Base-by-base conservation (phyloP, 768 basidiomycete species). In the Russula abietina region DNA sequence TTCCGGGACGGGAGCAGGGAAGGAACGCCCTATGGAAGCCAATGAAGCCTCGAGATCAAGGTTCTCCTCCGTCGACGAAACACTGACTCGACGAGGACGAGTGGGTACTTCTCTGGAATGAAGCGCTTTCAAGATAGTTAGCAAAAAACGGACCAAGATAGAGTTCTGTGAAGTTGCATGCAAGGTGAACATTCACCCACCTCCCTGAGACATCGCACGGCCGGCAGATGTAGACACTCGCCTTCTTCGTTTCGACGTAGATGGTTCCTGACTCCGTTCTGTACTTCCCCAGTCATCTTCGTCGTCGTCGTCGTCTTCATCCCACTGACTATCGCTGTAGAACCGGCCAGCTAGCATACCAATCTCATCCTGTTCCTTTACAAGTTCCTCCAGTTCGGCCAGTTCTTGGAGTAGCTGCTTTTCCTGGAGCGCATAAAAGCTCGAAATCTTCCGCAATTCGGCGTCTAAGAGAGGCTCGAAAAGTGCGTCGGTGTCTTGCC, bases 391-490 rank as follows among this genome's bases (percentile, higher is more conserved):
- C 59, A 91, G 71, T 26, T 81, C 80, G 0, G 74, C 73, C 5
- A 88, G 73, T 36, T 88, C 87, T 1, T 80, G 80, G 5, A 81
- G 68, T 1, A 97, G 75, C 54, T 94, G 89, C 50, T 78, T 81
- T 70, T 91, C 87, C 73, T 95, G 91, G 2, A 73, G 69, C 52
- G 81, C 80, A 73, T 98, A 98, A 73, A 98, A 98, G 0, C 76
- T 57, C 24, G 77, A 75, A 19, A 98, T 86, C 80, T 94, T 97
- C 70, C 79, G 78, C 33, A 95, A 78, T 70, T 99, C 94, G 64
- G 81, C 78, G 72, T 97, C 88, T 33, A 97, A 80, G 0, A 93
- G 78, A 0, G 88, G 84, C 10, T 80, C 72, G 72, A 98, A 98
- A 19, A 80, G 73, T 16, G 72, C 70, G 70, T 91, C 83, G 16